A percentile compares a stretch with the other conserved stretches of the same genome.
Conservation (phyloP, 495 filamentous ascomycete genomes). For the Aspergillus homomorphus region DNA sequence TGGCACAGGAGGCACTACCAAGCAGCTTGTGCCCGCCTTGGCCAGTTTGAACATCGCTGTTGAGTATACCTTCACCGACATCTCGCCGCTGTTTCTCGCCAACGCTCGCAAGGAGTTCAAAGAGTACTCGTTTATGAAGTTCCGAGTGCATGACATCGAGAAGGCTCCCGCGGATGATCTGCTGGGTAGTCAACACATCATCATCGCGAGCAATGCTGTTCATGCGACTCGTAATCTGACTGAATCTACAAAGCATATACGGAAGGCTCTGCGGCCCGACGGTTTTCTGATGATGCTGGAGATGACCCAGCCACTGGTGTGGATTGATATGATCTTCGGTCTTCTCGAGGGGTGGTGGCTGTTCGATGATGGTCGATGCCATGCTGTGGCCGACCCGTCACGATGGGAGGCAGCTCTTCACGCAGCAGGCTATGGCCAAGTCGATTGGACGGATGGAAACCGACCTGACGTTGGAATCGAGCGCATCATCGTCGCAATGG, state of each 20-base stretch:
- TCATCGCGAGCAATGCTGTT: conserved; percentile 46
- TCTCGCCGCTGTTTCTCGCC: conserved; percentile 37
- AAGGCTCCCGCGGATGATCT: conserved; percentile 17
- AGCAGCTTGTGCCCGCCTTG: conserved; percentile 28
- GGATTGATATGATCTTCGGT: conserved; percentile 47
- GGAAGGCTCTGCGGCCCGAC: conserved; percentile 32
- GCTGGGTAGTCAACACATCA: conserved; percentile 24
- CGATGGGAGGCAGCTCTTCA: too few species aligned
- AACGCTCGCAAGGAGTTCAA: conserved; percentile 30
- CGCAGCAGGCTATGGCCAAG: too few species aligned
- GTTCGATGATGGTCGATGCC: conserved; percentile 42
- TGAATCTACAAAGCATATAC: conserved; percentile 29
- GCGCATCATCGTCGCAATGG: too few species aligned
- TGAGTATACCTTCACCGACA: conserved; percentile 43
- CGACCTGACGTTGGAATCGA: too few species aligned
- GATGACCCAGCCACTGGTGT: conserved; percentile 37
- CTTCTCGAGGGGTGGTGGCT: conserved; percentile 52
- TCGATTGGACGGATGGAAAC: too few species aligned
- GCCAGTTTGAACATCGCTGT: conserved; percentile 29
- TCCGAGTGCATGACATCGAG: conserved; percentile 29
- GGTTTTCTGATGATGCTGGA: conserved; percentile 46
- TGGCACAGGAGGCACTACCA: conserved; percentile 42
- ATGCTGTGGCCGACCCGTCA: conserved; percentile 24
- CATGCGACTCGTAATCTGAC: conserved; percentile 43
- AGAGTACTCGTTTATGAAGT: conserved; percentile 26